Percentiles rank a stretch among this genome's conserved stretches.
phyloP scores from a whole-genome alignment of 225 moss, liverwort and hornwort genomes.

The Antitrichia curtipendula region DNA sequence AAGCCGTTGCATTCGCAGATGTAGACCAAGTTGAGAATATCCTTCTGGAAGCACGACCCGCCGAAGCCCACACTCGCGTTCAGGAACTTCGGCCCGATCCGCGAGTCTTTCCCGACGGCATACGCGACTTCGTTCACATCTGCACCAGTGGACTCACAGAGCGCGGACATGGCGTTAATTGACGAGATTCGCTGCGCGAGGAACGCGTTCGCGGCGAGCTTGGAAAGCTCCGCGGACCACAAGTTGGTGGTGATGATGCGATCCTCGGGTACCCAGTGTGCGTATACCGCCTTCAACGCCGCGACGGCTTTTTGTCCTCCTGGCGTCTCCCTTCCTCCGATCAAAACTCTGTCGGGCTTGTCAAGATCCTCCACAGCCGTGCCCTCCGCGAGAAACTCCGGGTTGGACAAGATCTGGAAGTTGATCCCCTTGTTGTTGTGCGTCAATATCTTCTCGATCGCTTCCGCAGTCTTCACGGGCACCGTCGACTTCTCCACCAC shows the following conservation, averaged over 20 bases:
- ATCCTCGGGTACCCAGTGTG: slow-evolving; percentile 82
- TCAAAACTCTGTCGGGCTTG: slow-evolving; percentile 74
- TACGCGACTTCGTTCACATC: slow-evolving; percentile 77
- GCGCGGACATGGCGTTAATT: slow-evolving; percentile 83
- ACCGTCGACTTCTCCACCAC: slow-evolving; percentile 97
- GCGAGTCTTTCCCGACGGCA: slow-evolving; percentile 66
- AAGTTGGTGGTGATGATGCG: slow-evolving; percentile 82
- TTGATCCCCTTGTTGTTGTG: slow-evolving; percentile 82
- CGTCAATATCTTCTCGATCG: slow-evolving; percentile 85
- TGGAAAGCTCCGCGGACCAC: slow-evolving; percentile 92
- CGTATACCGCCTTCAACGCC: slow-evolving; percentile 79
- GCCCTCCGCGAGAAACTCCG: slow-evolving; percentile 88
- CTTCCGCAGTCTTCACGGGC: slow-evolving; percentile 89
- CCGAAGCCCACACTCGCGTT: slow-evolving; percentile 75
- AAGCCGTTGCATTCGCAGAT: slow-evolving; percentile 94
- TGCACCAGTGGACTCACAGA: slow-evolving; percentile 83
- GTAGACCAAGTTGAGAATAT: slow-evolving; percentile 84
- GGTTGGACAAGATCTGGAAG: slow-evolving; percentile 93
- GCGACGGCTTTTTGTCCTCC: slow-evolving; percentile 70
- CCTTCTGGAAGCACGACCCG: slow-evolving; percentile 91
- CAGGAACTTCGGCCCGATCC: slow-evolving; percentile 69
- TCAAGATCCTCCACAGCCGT: slow-evolving; percentile 73
- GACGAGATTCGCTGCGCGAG: slow-evolving; percentile 81
- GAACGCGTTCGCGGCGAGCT: slow-evolving; percentile 86
- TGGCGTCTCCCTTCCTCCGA: slow-evolving; percentile 64